Base-by-base conservation (phyloP, 768 basidiomycete species). In the Boletus rex-veris region DNA sequence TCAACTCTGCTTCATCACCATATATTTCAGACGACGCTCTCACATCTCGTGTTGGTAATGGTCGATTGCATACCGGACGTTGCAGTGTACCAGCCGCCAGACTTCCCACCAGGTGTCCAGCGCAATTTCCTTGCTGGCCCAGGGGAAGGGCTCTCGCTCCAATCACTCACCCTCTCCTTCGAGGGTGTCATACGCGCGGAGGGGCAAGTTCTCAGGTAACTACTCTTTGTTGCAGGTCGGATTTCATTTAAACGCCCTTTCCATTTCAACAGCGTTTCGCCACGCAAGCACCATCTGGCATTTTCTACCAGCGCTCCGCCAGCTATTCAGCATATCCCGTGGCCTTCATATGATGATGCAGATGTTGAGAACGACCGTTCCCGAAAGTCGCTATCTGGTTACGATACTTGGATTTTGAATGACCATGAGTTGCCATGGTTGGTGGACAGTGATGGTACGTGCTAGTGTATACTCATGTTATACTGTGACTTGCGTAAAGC, bases 131-230 rank as follows among this genome's bases (percentile, higher is more conserved):
- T 88, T 19, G 76, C 87, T 19, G 90, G 91, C 37, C 81, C 91
- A 11, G 90, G 92, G n/a, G 90, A 92, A 71, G 88, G 80, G 6
- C 68, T 84, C 4, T 80, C 83, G 0, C 73, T 92, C 33, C 86
- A 86, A 50, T 78, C 83, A n/a, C 70, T 90, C 36, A 76, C 75
- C 45, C 74, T 92, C 48, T 79, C 82, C 36, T 83, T 94, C 50
- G 90, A 92, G 65, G 91, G 92, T 2, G 89, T 93, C 30, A 79
- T 93, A 53, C 81, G 82, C 11, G 80, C 90, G 10, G 88, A 93
- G 52, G 90, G 91, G 3, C 76, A 76, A 21, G 74, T 93, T 24
- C 71, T 88, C 43, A 87, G 87, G 90, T 89, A 54, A 35, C 52
- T 16, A 39, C 37, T 38, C 46, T 56, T 39, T 39, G n/a, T 45